A percentile compares a stretch with the other conserved stretches of the same genome.
Conservation (phyloP, 2,329 filamentous ascomycete species). For the Fusarium odoratissimum region DNA sequence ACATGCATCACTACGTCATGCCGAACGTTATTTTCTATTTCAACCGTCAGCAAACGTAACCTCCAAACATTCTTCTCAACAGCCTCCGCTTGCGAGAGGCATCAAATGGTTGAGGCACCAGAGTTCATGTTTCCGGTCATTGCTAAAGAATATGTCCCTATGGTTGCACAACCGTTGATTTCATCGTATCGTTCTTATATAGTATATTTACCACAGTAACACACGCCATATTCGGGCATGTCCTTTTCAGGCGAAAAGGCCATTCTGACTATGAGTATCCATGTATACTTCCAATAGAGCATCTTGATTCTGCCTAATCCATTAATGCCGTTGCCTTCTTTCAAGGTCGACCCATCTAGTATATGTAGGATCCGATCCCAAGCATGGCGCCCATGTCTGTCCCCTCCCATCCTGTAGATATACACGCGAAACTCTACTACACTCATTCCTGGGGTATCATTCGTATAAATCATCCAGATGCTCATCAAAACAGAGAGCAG, state of each 20-base stretch:
- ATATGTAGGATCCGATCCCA: not conserved
- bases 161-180: not conserved
- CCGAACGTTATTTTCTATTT: constrained; percentile 9
- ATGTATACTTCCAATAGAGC: not conserved
- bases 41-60: constrained; percentile 1
- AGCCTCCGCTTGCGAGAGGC: not conserved
- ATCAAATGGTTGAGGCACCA: not conserved
- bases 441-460: constrained; percentile 33
- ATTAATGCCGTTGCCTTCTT: constrained; percentile 8
- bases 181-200: not conserved
- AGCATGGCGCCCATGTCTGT: not conserved
- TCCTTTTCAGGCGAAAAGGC: not conserved
- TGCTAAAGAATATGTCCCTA: not conserved
- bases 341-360: not conserved
- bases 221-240: not conserved
- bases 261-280: not conserved
- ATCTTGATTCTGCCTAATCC: not conserved
- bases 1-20: constrained; percentile 30
- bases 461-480: constrained; percentile 24
- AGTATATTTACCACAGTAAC: not conserved
- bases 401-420: not conserved
- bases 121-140: not conserved
- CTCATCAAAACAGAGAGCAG: constrained; percentile 19
- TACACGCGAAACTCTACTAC: constrained; percentile 6
- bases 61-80: not conserved